Conservation (phyloP, 495 filamentous ascomycete species). For the Amorphotheca resinae region DNA sequence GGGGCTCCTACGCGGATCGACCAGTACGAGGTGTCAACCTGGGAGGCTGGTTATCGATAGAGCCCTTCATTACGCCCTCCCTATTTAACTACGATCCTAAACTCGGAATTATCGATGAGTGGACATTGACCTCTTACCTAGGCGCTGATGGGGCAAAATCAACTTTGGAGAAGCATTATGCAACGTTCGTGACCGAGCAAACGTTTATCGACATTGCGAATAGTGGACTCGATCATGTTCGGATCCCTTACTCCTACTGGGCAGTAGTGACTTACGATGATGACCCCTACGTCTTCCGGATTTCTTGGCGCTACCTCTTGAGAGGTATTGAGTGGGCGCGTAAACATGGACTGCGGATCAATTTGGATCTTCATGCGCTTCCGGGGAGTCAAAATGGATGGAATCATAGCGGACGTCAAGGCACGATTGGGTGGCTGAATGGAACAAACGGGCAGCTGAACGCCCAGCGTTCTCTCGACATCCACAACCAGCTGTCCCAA, state of each 20-base stretch:
- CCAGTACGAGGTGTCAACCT: constrained; percentile 87
- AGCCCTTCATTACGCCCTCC: constrained; percentile 91
- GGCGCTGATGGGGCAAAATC: constrained; percentile 45
- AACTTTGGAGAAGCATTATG: constrained; percentile 80
- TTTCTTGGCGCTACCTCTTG: constrained; percentile 88
- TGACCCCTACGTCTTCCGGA: constrained; percentile 80
- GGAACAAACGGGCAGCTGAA: constrained; percentile 58
- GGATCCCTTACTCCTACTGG: constrained; percentile 95
- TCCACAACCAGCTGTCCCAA: constrained; percentile 65
- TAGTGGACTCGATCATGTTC: constrained; percentile 90
- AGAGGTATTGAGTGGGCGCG: constrained; percentile 85
- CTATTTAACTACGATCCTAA: constrained; percentile 61
- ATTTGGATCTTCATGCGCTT: constrained; percentile 81
- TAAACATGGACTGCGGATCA: constrained; percentile 88
- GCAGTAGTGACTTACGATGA: constrained; percentile 72
- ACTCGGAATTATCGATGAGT: constrained; percentile 75
- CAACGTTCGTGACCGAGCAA: constrained; percentile 68
- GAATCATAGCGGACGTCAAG: constrained; percentile 75
- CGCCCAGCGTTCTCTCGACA: constrained; percentile 61
- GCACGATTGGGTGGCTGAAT: constrained; percentile 63
- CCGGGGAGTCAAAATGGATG: constrained; percentile 83
- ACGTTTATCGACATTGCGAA: constrained; percentile 74
- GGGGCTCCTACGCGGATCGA: constrained; percentile 60
- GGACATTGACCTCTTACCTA: constrained; percentile 57
- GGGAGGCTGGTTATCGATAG: constrained; percentile 88